Conservation (phyloP, 805 yeast species). For the Starmerella tilneyi region DNA sequence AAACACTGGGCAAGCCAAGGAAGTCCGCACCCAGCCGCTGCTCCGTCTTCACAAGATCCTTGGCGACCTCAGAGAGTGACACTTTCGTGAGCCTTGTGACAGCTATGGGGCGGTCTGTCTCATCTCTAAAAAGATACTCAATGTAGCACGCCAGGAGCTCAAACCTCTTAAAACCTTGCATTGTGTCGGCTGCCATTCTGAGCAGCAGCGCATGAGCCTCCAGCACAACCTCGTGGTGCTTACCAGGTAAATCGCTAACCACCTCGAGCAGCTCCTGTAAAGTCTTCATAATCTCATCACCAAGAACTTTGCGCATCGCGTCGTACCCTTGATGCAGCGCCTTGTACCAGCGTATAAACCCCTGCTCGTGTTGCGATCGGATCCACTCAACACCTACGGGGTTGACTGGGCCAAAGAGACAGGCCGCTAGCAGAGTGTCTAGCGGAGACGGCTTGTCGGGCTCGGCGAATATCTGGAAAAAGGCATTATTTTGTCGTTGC, state of each 20-base stretch:
- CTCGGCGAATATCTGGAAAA: not conserved
- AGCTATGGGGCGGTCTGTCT: slow-evolving; percentile 21
- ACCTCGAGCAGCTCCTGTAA: slow-evolving; percentile 1
- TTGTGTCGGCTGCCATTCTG: not conserved
- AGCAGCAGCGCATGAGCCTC: slow-evolving; percentile 3
- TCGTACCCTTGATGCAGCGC: slow-evolving; percentile 12
- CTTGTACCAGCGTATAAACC: slow-evolving; percentile 25
- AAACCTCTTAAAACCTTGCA: slow-evolving; percentile 3
- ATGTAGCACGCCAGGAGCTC: slow-evolving; percentile 18
- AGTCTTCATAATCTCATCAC: not conserved
- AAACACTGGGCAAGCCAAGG: slow-evolving; percentile 1
- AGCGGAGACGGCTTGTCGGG: not conserved
- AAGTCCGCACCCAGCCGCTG: too few species aligned
- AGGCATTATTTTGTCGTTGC: not conserved
- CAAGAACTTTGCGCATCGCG: not conserved
- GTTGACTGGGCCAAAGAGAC: not conserved
- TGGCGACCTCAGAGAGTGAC: not conserved
- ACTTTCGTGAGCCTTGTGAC: slow-evolving; percentile 10
- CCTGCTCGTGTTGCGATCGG: slow-evolving; percentile 23
- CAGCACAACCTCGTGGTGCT: not conserved
- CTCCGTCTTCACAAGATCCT: not conserved
- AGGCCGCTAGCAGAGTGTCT: not conserved
- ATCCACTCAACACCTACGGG: slow-evolving; percentile 19
- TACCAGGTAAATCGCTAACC: slow-evolving; percentile 7
- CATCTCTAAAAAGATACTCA: slow-evolving; percentile 18